Evolutionary conservation across 768 basidiomycete genomes (phyloP).

Genomic region (Phlebiopsis flavidoalba): DNA sequence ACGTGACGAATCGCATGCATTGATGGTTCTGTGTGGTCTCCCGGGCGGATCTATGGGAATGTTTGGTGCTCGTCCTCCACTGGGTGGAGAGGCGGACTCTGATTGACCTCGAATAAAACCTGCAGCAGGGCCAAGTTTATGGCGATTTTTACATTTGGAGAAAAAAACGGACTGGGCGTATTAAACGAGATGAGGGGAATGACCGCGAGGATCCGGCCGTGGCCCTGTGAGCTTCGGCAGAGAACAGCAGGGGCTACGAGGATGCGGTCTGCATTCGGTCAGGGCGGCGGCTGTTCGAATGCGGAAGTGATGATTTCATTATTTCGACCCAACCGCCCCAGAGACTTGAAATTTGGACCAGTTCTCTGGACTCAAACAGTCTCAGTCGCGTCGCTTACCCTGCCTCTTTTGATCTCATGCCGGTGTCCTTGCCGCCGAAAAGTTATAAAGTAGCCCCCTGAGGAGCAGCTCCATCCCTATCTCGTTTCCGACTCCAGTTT

Average conservation of each 20-base stretch:
- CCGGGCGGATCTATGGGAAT: constrained; percentile 1
- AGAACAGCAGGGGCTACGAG: neutral
- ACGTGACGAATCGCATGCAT: neutral
- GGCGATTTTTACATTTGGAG: too few relatives aligned
- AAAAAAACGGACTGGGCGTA: neutral
- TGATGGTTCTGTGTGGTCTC: neutral
- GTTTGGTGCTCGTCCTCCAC: neutral
- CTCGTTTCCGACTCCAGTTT: neutral
- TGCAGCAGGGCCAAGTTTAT: too few relatives aligned
- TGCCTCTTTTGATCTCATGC: neutral
- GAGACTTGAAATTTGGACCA: neutral
- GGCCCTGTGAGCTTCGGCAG: neutral
- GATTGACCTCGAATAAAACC: too few relatives aligned
- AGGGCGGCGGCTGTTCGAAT: neutral
- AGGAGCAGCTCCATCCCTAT: neutral
- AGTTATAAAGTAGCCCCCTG: neutral
- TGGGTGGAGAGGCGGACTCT: neutral
- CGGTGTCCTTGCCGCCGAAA: neutral
- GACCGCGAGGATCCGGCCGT: neutral
- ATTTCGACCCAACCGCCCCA: neutral
- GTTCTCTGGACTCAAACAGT: neutral
- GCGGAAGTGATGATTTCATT: neutral
- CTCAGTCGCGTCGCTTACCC: neutral
- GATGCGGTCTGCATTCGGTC: neutral
- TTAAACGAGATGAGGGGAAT: neutral